A percentile compares a stretch with the other conserved stretches of the same genome.
Evolutionary conservation across 2,329 filamentous ascomycete genomes (phyloP).

Genomic region (Magnaporthiopsis rhizophila): DNA sequence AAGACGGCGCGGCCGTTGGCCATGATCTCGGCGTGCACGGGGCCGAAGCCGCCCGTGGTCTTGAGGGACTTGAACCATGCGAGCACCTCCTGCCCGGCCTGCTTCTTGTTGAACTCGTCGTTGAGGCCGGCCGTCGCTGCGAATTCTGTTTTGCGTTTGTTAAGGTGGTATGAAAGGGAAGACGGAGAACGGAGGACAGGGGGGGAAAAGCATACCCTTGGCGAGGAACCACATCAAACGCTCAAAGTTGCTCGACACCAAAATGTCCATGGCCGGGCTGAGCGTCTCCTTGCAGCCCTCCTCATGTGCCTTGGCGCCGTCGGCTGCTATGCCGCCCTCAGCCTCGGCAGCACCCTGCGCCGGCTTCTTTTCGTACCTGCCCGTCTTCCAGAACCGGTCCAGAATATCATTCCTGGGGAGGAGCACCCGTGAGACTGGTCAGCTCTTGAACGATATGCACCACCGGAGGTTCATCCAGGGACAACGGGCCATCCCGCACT

Average conservation of each 20-base stretch:
- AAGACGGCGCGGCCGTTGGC: conserved; percentile 66
- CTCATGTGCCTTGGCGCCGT: conserved; percentile 55
- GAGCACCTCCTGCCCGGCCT: conserved; percentile 68
- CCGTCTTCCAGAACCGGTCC: conserved; percentile 87
- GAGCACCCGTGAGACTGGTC: too few relatives aligned
- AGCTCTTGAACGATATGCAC: background rate
- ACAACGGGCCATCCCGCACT: too few relatives aligned
- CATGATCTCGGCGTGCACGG: conserved; percentile 67
- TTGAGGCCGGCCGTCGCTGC: conserved; percentile 52
- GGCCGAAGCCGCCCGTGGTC: conserved; percentile 68
- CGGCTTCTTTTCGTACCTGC: conserved; percentile 80
- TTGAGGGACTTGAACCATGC: conserved; percentile 77
- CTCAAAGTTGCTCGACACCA: conserved; percentile 96
- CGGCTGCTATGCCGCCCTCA: conserved; percentile 52
- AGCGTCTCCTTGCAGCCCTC: conserved; percentile 84
- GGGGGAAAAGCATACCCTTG: conserved; percentile 31
- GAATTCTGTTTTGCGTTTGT: conserved; percentile 37
- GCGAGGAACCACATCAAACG: conserved; percentile 89
- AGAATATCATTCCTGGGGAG: conserved; percentile 71
- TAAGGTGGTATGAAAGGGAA: background rate
- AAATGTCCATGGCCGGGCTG: conserved; percentile 94
- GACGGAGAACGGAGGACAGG: too few relatives aligned
- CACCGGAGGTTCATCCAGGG: too few relatives aligned
- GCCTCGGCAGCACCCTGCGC: conserved; percentile 46
- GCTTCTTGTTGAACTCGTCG: conserved; percentile 57